Evolutionary conservation across 164 flowering plant genomes (phyloP).

Genomic region (Vitis riparia): DNA sequence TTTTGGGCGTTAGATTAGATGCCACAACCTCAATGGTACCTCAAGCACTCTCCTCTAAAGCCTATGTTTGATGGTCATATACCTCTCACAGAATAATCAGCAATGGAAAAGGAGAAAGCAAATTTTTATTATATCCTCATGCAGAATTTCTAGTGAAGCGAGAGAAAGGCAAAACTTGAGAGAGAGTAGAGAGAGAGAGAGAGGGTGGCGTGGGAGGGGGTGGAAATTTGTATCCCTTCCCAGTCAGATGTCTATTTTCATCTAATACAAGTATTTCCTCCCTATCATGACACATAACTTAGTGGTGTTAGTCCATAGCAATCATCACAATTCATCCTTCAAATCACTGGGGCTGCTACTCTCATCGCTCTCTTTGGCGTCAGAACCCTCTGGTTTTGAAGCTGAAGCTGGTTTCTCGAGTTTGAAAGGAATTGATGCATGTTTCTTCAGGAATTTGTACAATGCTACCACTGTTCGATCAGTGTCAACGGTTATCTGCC

Average conservation of each 20-base stretch:
- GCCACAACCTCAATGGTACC: no score
- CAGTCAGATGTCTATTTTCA: background rate
- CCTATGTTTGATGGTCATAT: no score
- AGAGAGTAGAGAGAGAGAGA: no score
- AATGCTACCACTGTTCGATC: slow-evolving; percentile 83
- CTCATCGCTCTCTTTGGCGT: slow-evolving; percentile 21
- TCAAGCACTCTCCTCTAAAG: no score
- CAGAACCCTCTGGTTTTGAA: slow-evolving; percentile 28
- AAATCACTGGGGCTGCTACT: slow-evolving; percentile 20
- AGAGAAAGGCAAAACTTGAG: no score
- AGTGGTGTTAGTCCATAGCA: no score
- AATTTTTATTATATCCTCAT: no score
- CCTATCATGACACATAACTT: background rate
- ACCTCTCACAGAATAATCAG: no score
- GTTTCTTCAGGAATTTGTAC: slow-evolving; percentile 82
- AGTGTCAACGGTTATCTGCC: slow-evolving; percentile 70
- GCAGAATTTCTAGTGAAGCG: no score
- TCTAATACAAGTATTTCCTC: slow-evolving; percentile 4
- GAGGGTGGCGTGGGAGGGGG: background rate
- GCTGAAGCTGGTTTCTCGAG: slow-evolving; percentile 53
- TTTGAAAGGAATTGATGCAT: slow-evolving; percentile 77
- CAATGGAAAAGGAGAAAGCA: no score
- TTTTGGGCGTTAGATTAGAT: no score
- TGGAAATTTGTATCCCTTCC: background rate
- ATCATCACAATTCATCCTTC: slow-evolving; percentile 58